phyloP scores from a whole-genome alignment of 2,329 filamentous ascomycete genomes.

The Pseudomassariella vexata region DNA sequence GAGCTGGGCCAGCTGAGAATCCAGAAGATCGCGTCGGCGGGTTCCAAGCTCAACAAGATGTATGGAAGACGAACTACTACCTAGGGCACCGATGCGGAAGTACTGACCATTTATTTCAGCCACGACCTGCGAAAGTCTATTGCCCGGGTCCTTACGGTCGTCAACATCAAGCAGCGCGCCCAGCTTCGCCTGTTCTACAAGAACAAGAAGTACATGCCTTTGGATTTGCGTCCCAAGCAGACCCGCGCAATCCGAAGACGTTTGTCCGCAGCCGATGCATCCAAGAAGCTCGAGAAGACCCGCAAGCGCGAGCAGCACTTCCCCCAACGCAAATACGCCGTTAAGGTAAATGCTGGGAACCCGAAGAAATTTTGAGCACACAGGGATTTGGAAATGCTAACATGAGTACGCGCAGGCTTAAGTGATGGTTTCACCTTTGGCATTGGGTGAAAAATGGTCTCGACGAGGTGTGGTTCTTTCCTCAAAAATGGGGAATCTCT shows the following conservation, averaged over 20 bases:
- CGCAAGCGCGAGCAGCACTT: constrained; percentile 96
- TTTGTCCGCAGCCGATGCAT: constrained; percentile 86
- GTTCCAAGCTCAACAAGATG: constrained; percentile 97
- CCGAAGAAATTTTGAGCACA: background rate
- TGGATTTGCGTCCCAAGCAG: constrained; percentile 97
- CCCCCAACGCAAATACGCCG: constrained; percentile 96
- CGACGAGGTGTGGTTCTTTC: constrained; percentile 22
- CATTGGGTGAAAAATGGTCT: constrained; percentile 15
- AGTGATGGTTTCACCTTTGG: constrained; percentile 10
- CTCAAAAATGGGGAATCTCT: constrained; percentile 25
- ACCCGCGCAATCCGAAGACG: constrained; percentile 96
- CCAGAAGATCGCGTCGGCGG: constrained; percentile 95
- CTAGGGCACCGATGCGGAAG: no score
- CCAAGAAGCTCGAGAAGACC: constrained; percentile 82
- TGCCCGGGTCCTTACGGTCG: constrained; percentile 96
- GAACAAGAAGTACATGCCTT: constrained; percentile 98
- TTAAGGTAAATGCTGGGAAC: no score
- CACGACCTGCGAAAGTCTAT: constrained; percentile 99
- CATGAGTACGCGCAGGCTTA: constrained; percentile 15
- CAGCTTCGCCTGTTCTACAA: constrained; percentile 99
- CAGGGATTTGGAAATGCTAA: constrained; percentile 8
- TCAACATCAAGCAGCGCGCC: constrained; percentile 98
- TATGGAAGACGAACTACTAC: no score
- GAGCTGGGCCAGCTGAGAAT: constrained; percentile 96
- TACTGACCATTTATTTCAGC: constrained; percentile 57